Conservation (phyloP, 2,329 filamentous ascomycete species). For the Hawksworthiomyces lignivorus region DNA sequence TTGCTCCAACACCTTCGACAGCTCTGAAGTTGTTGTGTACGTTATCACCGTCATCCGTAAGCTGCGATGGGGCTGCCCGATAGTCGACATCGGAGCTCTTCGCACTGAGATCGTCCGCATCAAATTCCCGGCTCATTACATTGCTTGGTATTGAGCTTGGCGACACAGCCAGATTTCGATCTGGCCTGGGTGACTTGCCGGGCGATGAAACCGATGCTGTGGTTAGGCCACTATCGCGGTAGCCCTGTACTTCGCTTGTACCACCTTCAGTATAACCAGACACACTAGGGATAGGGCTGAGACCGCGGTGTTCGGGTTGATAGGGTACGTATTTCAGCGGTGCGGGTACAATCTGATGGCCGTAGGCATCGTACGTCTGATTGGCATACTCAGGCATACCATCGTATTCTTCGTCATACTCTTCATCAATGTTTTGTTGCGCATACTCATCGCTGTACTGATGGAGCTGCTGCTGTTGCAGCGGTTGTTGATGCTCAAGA, state of each 20-base stretch:
- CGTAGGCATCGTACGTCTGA: conserved; percentile 42
- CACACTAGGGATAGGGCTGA: conserved; percentile 89
- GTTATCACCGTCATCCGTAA: conserved; percentile 40
- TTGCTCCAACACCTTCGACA: conserved; percentile 63
- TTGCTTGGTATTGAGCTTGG: conserved; percentile 49
- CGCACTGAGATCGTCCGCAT: conserved; percentile 52
- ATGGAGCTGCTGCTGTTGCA: conserved; percentile 29
- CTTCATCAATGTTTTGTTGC: conserved; percentile 8
- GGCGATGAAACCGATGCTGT: conserved; percentile 48
- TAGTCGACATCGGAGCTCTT: conserved; percentile 49
- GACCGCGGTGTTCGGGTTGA: conserved; percentile 58
- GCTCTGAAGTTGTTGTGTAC: conserved; percentile 56
- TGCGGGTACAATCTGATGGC: conserved; percentile 55
- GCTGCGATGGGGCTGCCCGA: conserved; percentile 31
- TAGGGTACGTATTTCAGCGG: conserved; percentile 61
- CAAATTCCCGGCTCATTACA: conserved; percentile 40
- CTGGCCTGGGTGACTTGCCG: conserved; percentile 45
- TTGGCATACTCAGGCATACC: conserved; percentile 20
- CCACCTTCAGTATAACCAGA: conserved; percentile 74
- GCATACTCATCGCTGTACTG: conserved; percentile 37
- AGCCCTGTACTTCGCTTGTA: conserved; percentile 43
- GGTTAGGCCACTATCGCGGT: conserved; percentile 49
- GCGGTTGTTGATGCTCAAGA: conserved; percentile 20
- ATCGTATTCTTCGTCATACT: conserved; percentile 30
- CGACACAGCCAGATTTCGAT: conserved; percentile 32